A percentile compares a stretch with the other conserved stretches of the same genome.
These are phyloP conservation scores for Xylaria sp. DNA, from an alignment of 2,329 filamentous ascomycete genomes.

Conservation along the genomic window DNA sequence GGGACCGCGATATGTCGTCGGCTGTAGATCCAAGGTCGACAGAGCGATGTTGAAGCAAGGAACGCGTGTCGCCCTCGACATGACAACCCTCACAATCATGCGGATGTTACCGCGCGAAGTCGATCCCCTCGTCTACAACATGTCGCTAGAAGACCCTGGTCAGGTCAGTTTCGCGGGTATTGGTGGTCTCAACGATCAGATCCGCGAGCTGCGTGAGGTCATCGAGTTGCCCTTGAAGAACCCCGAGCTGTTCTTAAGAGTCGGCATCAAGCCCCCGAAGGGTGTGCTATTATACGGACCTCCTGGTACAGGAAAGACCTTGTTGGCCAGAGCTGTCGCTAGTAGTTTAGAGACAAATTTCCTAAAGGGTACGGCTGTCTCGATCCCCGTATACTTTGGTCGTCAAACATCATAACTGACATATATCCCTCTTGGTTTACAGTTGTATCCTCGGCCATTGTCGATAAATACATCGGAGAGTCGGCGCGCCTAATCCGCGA, in stretches of 20 bases:
- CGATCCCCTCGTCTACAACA: constrained; percentile 98
- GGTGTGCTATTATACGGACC: constrained; percentile 94
- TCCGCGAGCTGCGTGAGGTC: constrained; percentile 92
- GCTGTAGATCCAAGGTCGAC: constrained; percentile 97
- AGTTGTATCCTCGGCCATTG: constrained; percentile 98
- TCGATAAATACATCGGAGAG: constrained; percentile 99
- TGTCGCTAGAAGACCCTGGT: constrained; percentile 96
- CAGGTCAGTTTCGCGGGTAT: constrained; percentile 98
- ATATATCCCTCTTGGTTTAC: not conserved
- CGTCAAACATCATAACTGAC: constrained; percentile 15
- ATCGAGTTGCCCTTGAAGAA: constrained; percentile 98
- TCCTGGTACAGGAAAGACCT: constrained; percentile 92
- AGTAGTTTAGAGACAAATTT: constrained; percentile 98
- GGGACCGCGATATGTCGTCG: constrained; percentile 94
- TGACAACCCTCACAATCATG: constrained; percentile 99
- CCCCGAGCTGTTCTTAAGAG: constrained; percentile 91
- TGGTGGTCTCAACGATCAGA: constrained; percentile 96
- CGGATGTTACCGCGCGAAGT: constrained; percentile 98
- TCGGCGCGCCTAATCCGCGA: constrained; percentile 94
- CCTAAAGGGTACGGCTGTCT: constrained; percentile 66
- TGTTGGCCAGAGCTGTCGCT: constrained; percentile 88
- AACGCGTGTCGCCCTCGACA: constrained; percentile 93
- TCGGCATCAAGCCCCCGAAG: constrained; percentile 98
- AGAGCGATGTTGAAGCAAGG: constrained; percentile 97
- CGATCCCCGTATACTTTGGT: not conserved